Base-by-base conservation (phyloP, 192 early-diverging fungal genomes). In the Radiomyces spectabilis region DNA sequence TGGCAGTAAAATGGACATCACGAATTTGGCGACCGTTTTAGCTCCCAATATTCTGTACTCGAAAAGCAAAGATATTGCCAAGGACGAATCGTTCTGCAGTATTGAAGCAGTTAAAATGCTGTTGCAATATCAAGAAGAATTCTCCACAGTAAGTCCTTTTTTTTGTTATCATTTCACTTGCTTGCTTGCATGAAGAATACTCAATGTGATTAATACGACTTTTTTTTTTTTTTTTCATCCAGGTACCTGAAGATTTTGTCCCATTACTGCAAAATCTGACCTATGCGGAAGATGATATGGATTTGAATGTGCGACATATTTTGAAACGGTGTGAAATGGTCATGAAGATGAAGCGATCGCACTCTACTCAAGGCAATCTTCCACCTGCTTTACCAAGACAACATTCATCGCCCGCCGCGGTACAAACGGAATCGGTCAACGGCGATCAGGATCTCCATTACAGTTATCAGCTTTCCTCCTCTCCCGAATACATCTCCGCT, bases 1-100 rank as follows among this genome's bases (percentile, higher is more conserved):
- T 86, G 91, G 92, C 12, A 95, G 87, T 57, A 92, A 91, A 66
- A 99, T 99, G 96, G 85, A 92, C 61, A 59, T 89, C 4, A 75
- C 77, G 32, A 99, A 97, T 55, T 57, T 99, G 53, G 89, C 95
- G 1, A 99, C 92, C 0, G 89, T 99, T 3, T 87, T 99, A 41
- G 85, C 93, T 9, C 96, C 96, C 41, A 97, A 95, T 55, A 85
- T 99, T 21, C 70, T 97, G 18, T 95, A 92, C 53, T 82, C 88
- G 3, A 89, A 91, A 61, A 79, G 82, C 45, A 89, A 90, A 65
- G 94, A 92, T 59, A 83, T 88, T 2, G 69, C 73, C 26, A 82
- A 87, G 22, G 84, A 85, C 41, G 82, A 89, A 33, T 85, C 83
- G 43, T 84, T 81, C 49, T 68, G 73, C 9, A 83, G 83, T 3